Evolutionary conservation across 2,329 filamentous ascomycete species (phyloP).

Genomic region (Elsinoe fawcettii): DNA sequence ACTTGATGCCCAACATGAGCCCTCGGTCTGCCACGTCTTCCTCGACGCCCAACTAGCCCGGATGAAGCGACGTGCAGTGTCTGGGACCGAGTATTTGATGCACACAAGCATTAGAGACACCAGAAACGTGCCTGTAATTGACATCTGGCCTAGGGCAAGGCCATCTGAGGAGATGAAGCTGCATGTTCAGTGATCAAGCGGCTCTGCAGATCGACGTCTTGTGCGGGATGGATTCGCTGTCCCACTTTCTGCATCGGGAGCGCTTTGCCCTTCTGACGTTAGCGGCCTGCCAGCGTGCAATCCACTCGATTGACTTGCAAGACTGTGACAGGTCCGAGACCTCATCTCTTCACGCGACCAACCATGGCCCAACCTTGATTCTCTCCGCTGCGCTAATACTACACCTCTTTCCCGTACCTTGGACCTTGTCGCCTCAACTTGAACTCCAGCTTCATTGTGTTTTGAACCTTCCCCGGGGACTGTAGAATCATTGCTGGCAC

Average conservation of each 20-base stretch:
- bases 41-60: background rate
- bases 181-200: background rate
- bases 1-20: slow-evolving; percentile 8
- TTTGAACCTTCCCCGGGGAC: background rate
- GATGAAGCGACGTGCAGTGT: background rate
- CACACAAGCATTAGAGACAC: background rate
- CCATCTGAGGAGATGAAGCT: background rate
- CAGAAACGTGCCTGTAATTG: background rate
- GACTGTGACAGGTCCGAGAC: background rate
- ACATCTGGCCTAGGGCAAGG: background rate
- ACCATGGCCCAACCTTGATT: slow-evolving; percentile 5
- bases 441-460: background rate
- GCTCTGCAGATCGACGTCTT: background rate
- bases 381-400: slow-evolving; percentile 1
- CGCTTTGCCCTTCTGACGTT: background rate
- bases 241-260: background rate
- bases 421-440: background rate
- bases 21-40: slow-evolving; percentile 7
- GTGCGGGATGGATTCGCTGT: background rate
- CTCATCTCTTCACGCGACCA: slow-evolving; percentile 12
- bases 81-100: background rate
- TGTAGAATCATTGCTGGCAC: slow-evolving; percentile 1
- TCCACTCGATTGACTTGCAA: background rate
- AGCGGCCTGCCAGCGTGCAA: slow-evolving; percentile 8
- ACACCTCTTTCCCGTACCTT: background rate